Evolutionary conservation across 169 alveolate genomes (phyloP), one percentile per base, ranked within the genome.

Genomic region (Pseudocohnilembus persalinus): DNA sequence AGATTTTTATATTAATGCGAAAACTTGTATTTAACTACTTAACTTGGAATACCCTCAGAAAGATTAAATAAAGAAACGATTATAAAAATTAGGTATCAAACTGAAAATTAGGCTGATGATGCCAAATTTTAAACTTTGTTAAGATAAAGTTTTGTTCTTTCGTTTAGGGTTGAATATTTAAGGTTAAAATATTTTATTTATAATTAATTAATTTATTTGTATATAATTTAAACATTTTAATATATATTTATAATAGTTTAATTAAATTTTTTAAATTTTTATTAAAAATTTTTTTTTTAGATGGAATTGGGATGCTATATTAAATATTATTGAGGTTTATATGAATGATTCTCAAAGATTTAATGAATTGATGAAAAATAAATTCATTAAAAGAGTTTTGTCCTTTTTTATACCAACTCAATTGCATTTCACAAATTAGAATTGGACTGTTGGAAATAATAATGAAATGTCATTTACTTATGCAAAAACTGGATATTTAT

Each of bases 221-320:
- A n/a, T n/a, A n/a, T n/a, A n/a, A n/a, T n/a, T n/a, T n/a, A n/a
- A n/a, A n/a, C n/a, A n/a, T n/a, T n/a, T n/a, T n/a, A n/a, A n/a
- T n/a, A n/a, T n/a, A n/a, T n/a, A n/a, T n/a, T n/a, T n/a, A n/a
- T n/a, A n/a, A n/a, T n/a, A n/a, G n/a, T n/a, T n/a, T n/a, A n/a
- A n/a, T n/a, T n/a, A n/a, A n/a, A n/a, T n/a, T n/a, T n/a, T n/a
- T n/a, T n/a, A n/a, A 49, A 49, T 49, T 49, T 11, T 11, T 49
- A 11, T 49, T 49, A 11, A 11, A 11, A 11, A 11, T 49, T 11
- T 49, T 49, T 49, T 49, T 4, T 11, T 30, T 1, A 77, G 63
- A 30, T 85, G 90, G 90, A 85, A 85, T 85, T 85, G 90, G 90
- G 73, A 73, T 35, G 74, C 83, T 27, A 85, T 85, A 25, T 74